These are phyloP conservation scores for Mycena vitilis DNA, from an alignment of 768 basidiomycete genomes.

Conservation along the genomic window DNA sequence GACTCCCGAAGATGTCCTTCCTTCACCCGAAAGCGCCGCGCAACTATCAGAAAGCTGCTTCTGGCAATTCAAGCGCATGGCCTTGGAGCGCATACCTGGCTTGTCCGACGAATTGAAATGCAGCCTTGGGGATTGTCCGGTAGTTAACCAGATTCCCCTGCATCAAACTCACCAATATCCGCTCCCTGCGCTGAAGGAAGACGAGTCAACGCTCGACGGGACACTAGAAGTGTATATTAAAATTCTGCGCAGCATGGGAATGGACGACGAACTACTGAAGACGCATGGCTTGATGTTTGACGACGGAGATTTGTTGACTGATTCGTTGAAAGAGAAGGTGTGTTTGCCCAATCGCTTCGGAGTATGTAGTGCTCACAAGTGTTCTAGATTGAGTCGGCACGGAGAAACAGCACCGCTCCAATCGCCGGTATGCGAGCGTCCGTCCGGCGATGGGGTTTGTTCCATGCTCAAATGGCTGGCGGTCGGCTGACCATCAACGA, in stretches of 20 bases:
- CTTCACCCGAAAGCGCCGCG: neutral
- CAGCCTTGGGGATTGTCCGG: constrained; percentile 9
- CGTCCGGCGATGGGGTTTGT: constrained; percentile 37
- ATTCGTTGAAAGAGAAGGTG: constrained; percentile 33
- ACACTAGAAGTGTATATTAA: constrained; percentile 21
- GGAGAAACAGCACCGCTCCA: constrained; percentile 24
- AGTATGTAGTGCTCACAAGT: no score
- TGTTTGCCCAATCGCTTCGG: no score
- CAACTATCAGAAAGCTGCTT: neutral
- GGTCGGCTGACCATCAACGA: constrained; percentile 40
- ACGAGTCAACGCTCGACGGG: constrained; percentile 34
- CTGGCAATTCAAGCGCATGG: neutral
- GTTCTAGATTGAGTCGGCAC: constrained; percentile 35
- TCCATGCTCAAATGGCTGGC: constrained; percentile 42
- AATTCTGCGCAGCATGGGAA: constrained; percentile 9
- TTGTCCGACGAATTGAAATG: constrained; percentile 19
- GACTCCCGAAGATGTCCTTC: constrained; percentile 7
- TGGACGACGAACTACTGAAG: constrained; percentile 12
- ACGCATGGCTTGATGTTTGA: constrained; percentile 30
- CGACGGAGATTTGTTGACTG: constrained; percentile 28
- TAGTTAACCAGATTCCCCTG: constrained; percentile 28
- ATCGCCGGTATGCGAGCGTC: constrained; percentile 13
- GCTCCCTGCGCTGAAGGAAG: constrained; percentile 33
- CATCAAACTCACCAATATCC: constrained; percentile 30
- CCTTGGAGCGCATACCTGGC: constrained; percentile 22